phyloP scores from a whole-genome alignment of 176 grass and related monocot genomes.

The Thalia dealbata region DNA sequence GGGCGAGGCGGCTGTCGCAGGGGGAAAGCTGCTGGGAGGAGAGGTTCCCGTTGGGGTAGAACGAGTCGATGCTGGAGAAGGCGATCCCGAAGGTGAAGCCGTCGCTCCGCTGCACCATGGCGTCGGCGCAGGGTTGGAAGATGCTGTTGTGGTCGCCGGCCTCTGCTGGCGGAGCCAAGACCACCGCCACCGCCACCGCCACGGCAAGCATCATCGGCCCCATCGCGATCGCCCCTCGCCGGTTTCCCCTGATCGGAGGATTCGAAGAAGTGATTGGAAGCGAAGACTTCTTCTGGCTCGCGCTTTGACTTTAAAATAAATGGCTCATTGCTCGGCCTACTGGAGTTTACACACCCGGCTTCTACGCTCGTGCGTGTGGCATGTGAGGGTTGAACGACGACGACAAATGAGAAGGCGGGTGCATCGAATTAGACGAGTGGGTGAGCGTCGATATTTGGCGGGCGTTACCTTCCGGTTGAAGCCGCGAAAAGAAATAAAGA shows the following conservation, averaged over 20 bases:
- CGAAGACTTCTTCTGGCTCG: neutral
- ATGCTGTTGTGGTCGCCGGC: constrained; percentile 46
- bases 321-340: neutral
- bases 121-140: constrained; percentile 69
- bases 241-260: neutral
- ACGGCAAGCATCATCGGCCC: neutral
- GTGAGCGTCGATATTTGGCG: too few relatives aligned
- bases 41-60: constrained; percentile 38
- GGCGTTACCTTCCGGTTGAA: too few relatives aligned
- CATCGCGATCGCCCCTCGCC: neutral
- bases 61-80: constrained; percentile 44
- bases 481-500: too few relatives aligned
- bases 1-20: constrained; percentile 61
- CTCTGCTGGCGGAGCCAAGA: neutral
- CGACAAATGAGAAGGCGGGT: too few relatives aligned
- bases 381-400: too few relatives aligned
- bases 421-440: too few relatives aligned
- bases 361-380: too few relatives aligned
- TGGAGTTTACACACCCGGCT: too few relatives aligned
- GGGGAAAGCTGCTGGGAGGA: constrained; percentile 48
- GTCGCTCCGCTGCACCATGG: constrained; percentile 51
- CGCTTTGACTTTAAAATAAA: neutral
- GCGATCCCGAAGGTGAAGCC: constrained; percentile 88
- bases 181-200: neutral
- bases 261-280: neutral